Base-by-base conservation (phyloP, 352 stramenopile species). In the Pythium phragmitis region DNA sequence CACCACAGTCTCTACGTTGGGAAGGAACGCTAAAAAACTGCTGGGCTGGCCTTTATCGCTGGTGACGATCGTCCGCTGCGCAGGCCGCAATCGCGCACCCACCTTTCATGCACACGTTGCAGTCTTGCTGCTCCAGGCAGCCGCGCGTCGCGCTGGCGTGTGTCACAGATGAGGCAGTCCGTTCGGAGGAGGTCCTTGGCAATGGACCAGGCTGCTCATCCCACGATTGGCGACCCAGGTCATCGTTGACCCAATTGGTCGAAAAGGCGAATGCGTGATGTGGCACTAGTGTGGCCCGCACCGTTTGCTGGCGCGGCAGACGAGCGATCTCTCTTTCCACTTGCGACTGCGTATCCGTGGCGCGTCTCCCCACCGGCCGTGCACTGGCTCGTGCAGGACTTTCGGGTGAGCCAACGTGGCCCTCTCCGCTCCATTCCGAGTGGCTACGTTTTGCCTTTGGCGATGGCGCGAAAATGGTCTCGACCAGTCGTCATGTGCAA, bases 91-190 rank as follows among this genome's bases (percentile, higher is more conserved):
- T 14, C 51, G 17, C 50, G 5, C 51, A 56, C 49, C 28, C 28
- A 28, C 30, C 53, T 52, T 60, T 51, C 53, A 30, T 37, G 19
- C 26, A 41, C 53, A 50, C 53, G 8, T 49, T 60, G 53, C 53
- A 60, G 52, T 59, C 11, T 37, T 28, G 37, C 23, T 9, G 43
- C 9, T 3, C 26, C 60, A 46, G 30, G 56, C 60, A 68, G 52
- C 61, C 53, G 53, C 43, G 52, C 61, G 12, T 47, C 52, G 23
- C 53, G 34, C 61, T 68, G 43, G 49, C 52, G 61, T 50, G 61
- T 62, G 61, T 68, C 48, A 57, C 61, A 68, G 61, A 68, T 68
- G 61, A 68, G 61, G 51, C 61, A 62, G 19, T 36, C 51, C n/a
- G 17, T 46, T n/a, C 39, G 37, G 37, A 2, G 37, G 26, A 30